phyloP scores from a whole-genome alignment of 306 rosid genomes.

The Trifolium dubium region DNA sequence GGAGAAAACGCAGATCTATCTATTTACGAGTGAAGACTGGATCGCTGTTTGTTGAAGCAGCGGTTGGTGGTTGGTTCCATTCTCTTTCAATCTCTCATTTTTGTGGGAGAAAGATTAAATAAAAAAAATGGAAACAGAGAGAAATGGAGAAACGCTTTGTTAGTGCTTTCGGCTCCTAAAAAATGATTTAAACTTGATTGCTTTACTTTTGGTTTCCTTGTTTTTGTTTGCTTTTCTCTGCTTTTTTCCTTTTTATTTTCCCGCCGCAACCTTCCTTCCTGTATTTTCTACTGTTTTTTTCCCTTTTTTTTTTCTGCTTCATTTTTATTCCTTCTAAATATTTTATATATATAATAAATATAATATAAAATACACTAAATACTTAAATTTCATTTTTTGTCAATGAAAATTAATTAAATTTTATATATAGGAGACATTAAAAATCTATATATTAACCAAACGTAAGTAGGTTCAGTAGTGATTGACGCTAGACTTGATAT shows the following conservation, averaged over 20 bases:
- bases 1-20: constrained; percentile 50
- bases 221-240: constrained; percentile 39
- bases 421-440: too few species aligned
- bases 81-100: constrained; percentile 24
- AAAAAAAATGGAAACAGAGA: constrained; percentile 10
- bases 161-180: constrained; percentile 33
- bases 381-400: not conserved
- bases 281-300: not conserved
- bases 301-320: not conserved
- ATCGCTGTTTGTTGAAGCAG: constrained; percentile 41
- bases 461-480: too few species aligned
- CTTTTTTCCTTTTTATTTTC: constrained; percentile 30
- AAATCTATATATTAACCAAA: too few species aligned
- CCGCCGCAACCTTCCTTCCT: constrained; percentile 51
- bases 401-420: too few species aligned
- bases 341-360: too few species aligned
- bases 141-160: constrained; percentile 22
- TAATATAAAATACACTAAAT: too few species aligned
- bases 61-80: constrained; percentile 24
- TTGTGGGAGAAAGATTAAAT: not conserved
- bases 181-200: constrained; percentile 29
- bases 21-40: constrained; percentile 25
- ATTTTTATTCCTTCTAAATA: too few species aligned
- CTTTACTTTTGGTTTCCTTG: constrained; percentile 41
- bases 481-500: too few species aligned